Conservation (phyloP, 257 asterid genomes). For the Gardenia jasminoides region DNA sequence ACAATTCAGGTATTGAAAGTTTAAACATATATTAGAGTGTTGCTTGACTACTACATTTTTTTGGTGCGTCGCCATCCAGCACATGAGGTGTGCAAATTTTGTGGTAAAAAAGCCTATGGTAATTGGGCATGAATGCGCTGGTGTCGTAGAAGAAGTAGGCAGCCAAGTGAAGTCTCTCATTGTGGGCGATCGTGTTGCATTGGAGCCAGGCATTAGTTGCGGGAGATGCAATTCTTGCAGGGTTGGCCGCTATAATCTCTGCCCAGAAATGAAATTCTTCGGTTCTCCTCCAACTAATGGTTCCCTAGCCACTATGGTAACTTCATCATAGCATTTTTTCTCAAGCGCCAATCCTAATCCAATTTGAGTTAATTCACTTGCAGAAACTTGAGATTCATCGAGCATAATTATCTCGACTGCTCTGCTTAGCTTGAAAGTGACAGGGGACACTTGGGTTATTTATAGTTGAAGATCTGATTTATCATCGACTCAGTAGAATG, state of each 20-base stretch:
- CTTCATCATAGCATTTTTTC: neutral
- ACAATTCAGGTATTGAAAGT: neutral
- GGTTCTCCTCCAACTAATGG: slow-evolving; percentile 94
- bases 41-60: neutral
- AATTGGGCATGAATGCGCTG: slow-evolving; percentile 95
- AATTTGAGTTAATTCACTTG: neutral
- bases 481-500: neutral
- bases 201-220: slow-evolving; percentile 89
- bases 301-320: slow-evolving; percentile 89
- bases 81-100: slow-evolving; percentile 69
- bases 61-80: slow-evolving; percentile 32
- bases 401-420: no score
- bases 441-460: neutral
- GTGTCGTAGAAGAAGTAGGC: slow-evolving; percentile 79
- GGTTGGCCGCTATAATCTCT: slow-evolving; percentile 82
- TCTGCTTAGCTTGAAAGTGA: neutral
- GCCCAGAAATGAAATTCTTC: slow-evolving; percentile 91
- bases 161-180: slow-evolving; percentile 55
- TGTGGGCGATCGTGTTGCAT: slow-evolving; percentile 82
- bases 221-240: slow-evolving; percentile 72
- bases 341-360: no score
- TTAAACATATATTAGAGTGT: neutral
- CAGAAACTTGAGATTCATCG: neutral
- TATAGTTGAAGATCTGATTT: neutral
- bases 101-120: slow-evolving; percentile 95